Evolutionary conservation across 441 rosid genomes (phyloP).

Genomic region (Gossypium lobatum): DNA sequence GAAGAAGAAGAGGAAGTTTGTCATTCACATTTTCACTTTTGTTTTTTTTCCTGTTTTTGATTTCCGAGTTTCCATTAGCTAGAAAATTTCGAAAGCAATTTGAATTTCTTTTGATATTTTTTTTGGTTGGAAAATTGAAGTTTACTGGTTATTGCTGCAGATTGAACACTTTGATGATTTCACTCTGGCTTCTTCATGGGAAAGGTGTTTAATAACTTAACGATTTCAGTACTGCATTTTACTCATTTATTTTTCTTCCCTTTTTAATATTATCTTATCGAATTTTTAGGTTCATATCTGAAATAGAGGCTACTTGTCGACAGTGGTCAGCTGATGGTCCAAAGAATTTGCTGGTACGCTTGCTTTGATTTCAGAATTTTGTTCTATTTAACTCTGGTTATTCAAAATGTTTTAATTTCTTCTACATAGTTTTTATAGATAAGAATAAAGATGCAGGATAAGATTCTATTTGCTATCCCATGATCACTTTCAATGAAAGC

Average conservation of each 20-base stretch:
- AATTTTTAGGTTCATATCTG: conserved; percentile 75
- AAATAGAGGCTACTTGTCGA: conserved; percentile 89
- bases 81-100: background rate
- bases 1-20: conserved; percentile 13
- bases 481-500: conserved; percentile 1
- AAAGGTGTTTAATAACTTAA: conserved; percentile 47
- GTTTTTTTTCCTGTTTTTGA: background rate
- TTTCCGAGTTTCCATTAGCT: background rate
- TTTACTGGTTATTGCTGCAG: conserved; percentile 5
- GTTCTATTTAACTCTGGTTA: background rate
- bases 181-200: conserved; percentile 97
- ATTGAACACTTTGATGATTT: conserved; percentile 75
- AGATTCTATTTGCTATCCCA: background rate
- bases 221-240: background rate
- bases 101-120: background rate
- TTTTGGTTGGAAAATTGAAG: background rate
- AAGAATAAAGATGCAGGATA: background rate
- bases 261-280: background rate
- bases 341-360: conserved; percentile 68
- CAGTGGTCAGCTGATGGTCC: conserved; percentile 94
- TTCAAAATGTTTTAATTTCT: background rate
- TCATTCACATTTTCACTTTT: background rate
- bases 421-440: background rate
- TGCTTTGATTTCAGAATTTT: conserved; percentile 1
- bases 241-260: background rate